Evolutionary conservation across 179 eudicot species (phyloP), one percentile per base, ranked within the genome.

Genomic region (Heliamphora pulchella): DNA sequence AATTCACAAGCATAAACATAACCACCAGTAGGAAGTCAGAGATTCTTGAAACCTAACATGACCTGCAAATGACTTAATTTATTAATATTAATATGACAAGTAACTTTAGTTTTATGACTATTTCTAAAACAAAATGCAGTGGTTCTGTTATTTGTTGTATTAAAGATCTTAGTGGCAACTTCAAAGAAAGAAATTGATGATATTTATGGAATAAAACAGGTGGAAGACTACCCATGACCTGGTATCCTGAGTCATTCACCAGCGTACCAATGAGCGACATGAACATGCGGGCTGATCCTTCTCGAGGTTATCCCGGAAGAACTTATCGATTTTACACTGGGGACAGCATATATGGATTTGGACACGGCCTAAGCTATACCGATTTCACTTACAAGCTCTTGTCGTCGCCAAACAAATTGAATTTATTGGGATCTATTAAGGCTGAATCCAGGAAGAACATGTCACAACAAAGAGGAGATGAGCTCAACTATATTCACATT

Each of bases 221-320:
- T 78, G 98, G 98, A 44, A 92, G 89, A 77, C 78, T 93, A 41
- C 95, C 98, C 9, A 77, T 95, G 89, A 92, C 98, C 81, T 93
- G 98, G 98, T 90, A 95, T 84, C 97, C 94, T 3, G 94, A 96
- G 85, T 90, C 96, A 71, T 96, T 90, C 85, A 92, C 97, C 75
- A 79, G 77, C 20, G 82, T 86, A 82, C 93, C 99, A 5, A 96
- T 96, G 98, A 89, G 55, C n/a, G 89, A 94, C 85, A 96, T 94
- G 98, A 87, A 87, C 86, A 89, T 96, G 99, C 86, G 99, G 69
- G 88, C 99, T 57, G 90, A 93, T 83, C 90, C 96, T 57, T 86
- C 94, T 77, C 87, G 86, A 62, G 85, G 78, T 58, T 96, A 96
- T 86, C 98, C 98, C 0, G 99, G 99, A 80, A 89, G 99, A 85